A percentile compares a stretch with the other conserved stretches of the same genome.
phyloP scores from a whole-genome alignment of 2,329 filamentous ascomycete species.

The Alternaria alternata region DNA sequence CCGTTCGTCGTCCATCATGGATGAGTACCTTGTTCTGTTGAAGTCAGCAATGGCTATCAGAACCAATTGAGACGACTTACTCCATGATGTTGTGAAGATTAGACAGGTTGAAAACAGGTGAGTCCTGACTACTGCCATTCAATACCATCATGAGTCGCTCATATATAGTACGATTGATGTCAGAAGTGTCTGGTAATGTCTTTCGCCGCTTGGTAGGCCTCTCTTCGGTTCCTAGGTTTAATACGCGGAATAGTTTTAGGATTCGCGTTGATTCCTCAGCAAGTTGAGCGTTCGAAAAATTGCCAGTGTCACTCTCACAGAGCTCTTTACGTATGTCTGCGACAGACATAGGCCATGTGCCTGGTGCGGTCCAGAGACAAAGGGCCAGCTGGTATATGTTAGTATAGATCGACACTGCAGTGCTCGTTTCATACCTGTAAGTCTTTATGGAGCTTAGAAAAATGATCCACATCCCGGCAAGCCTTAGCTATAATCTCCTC shows the following conservation, averaged over 20 bases:
- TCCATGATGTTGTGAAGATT: slow-evolving; percentile 35
- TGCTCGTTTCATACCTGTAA: slow-evolving; percentile 38
- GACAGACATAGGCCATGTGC: slow-evolving; percentile 36
- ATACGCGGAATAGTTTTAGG: slow-evolving; percentile 26
- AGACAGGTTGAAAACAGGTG: slow-evolving; percentile 30
- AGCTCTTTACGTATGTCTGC: slow-evolving; percentile 33
- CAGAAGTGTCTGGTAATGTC: slow-evolving; percentile 22
- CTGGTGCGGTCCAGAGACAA: slow-evolving; percentile 44
- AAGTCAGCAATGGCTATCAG: slow-evolving; percentile 16
- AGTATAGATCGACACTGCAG: neutral
- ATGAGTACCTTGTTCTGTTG: slow-evolving; percentile 35
- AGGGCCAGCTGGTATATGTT: slow-evolving; percentile 38
- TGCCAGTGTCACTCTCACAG: slow-evolving; percentile 23
- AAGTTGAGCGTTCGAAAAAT: slow-evolving; percentile 37
- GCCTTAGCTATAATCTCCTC: slow-evolving; percentile 26
- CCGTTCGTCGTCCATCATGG: slow-evolving; percentile 22
- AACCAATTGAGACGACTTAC: slow-evolving; percentile 25
- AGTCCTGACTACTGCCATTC: slow-evolving; percentile 34
- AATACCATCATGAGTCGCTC: slow-evolving; percentile 31
- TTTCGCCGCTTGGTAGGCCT: slow-evolving; percentile 44
- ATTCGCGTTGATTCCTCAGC: slow-evolving; percentile 26
- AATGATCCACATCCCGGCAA: slow-evolving; percentile 29
- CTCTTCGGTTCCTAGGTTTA: slow-evolving; percentile 28
- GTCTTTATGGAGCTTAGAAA: slow-evolving; percentile 36
- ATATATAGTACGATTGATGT: slow-evolving; percentile 24